Base-by-base conservation (phyloP, 352 stramenopile genomes). In the Aphanomyces astaci region DNA sequence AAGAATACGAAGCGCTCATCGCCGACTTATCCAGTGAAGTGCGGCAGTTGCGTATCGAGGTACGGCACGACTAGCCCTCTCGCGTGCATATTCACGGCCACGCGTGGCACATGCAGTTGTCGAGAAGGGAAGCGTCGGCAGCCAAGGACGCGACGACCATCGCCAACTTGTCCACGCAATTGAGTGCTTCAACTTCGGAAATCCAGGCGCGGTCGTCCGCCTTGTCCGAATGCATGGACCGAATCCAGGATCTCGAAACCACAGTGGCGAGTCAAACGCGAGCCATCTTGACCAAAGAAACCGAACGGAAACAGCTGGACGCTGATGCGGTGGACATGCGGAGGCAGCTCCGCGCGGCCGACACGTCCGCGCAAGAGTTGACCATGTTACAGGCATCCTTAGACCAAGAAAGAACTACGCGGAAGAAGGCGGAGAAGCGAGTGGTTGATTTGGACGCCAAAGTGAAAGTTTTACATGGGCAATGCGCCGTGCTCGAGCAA, bases 231-330 rank as follows among this genome's bases (percentile, higher is more conserved):
- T 25, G n/a, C 30, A 68, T 68, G 62, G 62, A 59, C 30, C 49
- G 28, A 27, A 68, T 68, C 33, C 28, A 68, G 30, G 62, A 57
- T 2, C 43, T 68, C 4, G 62, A 68, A 27, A 7, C 22, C 3
- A 30, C 13, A 3, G 22, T 68, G 5, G 62, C 40, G 7, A 28
- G 43, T 28, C 62, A 68, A 24, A 68, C 62, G 22, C 46, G 51
- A 9, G 62, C 55, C 13, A 27, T 68, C 19, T 30, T 68, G 31
- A 52, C 62, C 17, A 68, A 68, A 39, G 62, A 68, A 39, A 68
- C 62, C 0, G 62, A 68, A 17, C 39, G 2, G 7, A 19, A 3
- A 5, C 19, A 59, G 48, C 36, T 53, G 22, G 13, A 62, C 27
- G 30, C 28, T 27, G 31, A 54, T 7, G 17, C 43, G 2, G 10